Conservation (phyloP, 2,329 filamentous ascomycete species). For the Verticillium alfalfae region DNA sequence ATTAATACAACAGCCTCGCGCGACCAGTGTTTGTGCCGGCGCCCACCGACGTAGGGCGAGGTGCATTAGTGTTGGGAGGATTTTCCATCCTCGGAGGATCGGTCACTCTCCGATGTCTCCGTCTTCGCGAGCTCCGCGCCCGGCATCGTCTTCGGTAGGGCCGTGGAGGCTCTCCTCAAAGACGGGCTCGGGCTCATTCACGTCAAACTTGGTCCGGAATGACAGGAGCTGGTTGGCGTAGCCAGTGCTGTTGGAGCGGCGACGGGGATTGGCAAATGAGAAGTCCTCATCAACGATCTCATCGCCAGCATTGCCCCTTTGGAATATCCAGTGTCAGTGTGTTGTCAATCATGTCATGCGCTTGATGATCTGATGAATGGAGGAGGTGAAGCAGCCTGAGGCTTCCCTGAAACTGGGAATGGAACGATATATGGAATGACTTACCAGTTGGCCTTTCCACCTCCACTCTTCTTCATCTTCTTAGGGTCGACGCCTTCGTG, state of each 20-base stretch:
- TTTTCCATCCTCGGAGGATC: slow-evolving; percentile 52
- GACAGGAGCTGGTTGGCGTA: slow-evolving; percentile 64
- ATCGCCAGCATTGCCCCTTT: slow-evolving; percentile 76
- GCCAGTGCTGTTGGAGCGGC: slow-evolving; percentile 86
- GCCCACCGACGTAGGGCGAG: background rate
- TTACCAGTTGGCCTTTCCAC: slow-evolving; percentile 91
- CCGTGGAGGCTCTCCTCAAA: slow-evolving; percentile 86
- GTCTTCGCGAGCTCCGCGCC: slow-evolving; percentile 49
- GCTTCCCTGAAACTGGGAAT: background rate
- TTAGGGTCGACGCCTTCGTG: slow-evolving; percentile 77
- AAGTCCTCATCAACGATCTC: slow-evolving; percentile 81
- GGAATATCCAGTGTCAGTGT: too few species aligned
- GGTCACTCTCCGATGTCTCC: slow-evolving; percentile 54
- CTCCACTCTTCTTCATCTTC: slow-evolving; percentile 95
- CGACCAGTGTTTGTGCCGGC: background rate
- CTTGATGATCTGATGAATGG: background rate
- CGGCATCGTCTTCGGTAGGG: slow-evolving; percentile 42
- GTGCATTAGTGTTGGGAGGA: slow-evolving; percentile 9
- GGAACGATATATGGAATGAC: slow-evolving; percentile 19
- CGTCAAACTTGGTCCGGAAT: slow-evolving; percentile 97
- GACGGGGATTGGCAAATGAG: slow-evolving; percentile 78
- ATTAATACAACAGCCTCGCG: background rate
- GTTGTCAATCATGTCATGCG: too few species aligned
- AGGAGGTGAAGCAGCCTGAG: background rate
- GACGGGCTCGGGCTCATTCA: slow-evolving; percentile 81